Conservation (phyloP, 2,329 filamentous ascomycete genomes). For the Penicillium occitanis region DNA sequence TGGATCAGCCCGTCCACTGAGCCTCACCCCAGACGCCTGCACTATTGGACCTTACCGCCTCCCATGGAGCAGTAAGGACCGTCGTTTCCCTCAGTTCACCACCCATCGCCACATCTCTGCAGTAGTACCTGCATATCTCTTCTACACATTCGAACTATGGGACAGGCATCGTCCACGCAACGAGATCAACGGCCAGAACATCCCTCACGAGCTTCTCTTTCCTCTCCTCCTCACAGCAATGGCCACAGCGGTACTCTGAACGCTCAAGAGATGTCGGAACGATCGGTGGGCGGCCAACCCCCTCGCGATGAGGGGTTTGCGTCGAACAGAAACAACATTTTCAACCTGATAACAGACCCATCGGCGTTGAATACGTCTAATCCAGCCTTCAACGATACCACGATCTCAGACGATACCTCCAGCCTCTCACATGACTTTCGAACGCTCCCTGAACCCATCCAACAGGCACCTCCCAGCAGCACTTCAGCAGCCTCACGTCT, state of each 20-base stretch:
- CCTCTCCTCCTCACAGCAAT: conserved; percentile 27
- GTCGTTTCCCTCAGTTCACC: conserved; percentile 11
- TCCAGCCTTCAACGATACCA: conserved; percentile 10
- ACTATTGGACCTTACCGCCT: conserved; percentile 18
- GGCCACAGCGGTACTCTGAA: conserved; percentile 39
- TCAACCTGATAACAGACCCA: conserved; percentile 17
- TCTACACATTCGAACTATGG: conserved; percentile 41
- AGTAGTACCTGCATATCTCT: conserved; percentile 21
- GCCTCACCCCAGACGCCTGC: conserved; percentile 11
- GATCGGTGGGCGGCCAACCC: conserved; percentile 27
- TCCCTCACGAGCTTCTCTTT: conserved; percentile 26
- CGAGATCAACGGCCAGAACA: conserved; percentile 35
- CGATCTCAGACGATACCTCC: conserved; percentile 1
- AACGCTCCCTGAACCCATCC: conserved; percentile 18
- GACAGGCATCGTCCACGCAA: conserved; percentile 45
- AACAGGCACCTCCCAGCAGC: conserved; percentile 6
- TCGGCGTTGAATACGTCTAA: conserved; percentile 6
- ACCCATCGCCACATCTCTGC: conserved; percentile 17
- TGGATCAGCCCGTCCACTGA: background rate
- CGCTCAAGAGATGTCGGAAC: conserved; percentile 31
- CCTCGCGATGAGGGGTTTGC: conserved; percentile 22
- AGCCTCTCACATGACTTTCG: conserved; percentile 24
- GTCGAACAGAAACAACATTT: conserved; percentile 16
- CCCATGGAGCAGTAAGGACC: conserved; percentile 17
- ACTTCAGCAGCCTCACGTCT: conserved; percentile 24